Percentiles rank a stretch among this genome's conserved stretches.
These are phyloP conservation scores for Pseudocohnilembus persalinus DNA, from an alignment of 169 alveolate species.

Conservation along the genomic window DNA sequence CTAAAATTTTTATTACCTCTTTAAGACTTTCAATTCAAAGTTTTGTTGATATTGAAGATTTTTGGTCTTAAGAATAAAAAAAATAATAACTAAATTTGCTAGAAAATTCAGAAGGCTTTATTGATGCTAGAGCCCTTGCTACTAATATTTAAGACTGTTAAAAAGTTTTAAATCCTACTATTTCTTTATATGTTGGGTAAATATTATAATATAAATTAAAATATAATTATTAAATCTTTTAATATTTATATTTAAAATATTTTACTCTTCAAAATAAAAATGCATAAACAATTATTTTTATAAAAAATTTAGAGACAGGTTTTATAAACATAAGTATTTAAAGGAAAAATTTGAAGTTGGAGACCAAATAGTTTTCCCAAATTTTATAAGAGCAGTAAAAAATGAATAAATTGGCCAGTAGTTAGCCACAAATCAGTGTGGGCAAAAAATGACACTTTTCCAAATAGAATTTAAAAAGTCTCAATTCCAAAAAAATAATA, in stretches of 20 bases:
- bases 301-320: neutral
- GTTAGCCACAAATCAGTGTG: neutral
- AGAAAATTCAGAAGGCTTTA: no score
- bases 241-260: no score
- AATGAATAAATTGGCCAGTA: neutral
- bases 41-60: no score
- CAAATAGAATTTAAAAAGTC: neutral
- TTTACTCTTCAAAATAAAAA: no score
- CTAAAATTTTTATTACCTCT: no score
- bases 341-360: neutral
- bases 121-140: no score
- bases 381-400: neutral
- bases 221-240: no score
- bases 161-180: neutral
- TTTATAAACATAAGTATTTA: neutral
- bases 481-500: neutral
- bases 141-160: neutral
- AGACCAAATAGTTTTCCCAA: neutral
- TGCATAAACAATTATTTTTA: no score
- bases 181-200: neutral
- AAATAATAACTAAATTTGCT: no score
- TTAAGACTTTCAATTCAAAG: no score
- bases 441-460: neutral
- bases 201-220: no score
- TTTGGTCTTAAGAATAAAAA: no score